Conservation (phyloP, 2,329 filamentous ascomycete genomes). For the Cercospora berteroae region DNA sequence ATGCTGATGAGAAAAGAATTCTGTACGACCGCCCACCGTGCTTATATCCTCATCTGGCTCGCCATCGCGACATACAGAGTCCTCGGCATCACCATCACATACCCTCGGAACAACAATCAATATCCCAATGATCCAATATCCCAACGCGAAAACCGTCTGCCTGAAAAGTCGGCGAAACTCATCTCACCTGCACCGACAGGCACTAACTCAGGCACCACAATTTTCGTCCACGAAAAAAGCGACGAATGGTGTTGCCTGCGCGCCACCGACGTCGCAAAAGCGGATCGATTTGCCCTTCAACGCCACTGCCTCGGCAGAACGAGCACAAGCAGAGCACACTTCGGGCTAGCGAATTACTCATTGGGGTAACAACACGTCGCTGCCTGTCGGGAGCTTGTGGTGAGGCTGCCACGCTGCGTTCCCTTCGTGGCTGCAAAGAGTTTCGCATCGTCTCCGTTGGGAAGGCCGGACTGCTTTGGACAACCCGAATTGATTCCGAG, state of each 20-base stretch:
- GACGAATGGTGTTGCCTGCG: constrained; percentile 10
- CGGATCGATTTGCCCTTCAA: background rate
- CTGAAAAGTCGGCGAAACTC: constrained; percentile 1
- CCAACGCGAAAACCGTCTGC: constrained; percentile 11
- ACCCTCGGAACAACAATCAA: background rate
- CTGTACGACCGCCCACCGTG: background rate
- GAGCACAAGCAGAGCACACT: background rate
- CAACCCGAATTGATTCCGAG: background rate
- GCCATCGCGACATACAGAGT: background rate
- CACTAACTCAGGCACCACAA: constrained; percentile 7
- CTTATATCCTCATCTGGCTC: background rate
- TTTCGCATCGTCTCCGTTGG: constrained; percentile 4
- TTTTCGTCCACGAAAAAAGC: constrained; percentile 9
- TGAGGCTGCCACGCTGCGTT: background rate
- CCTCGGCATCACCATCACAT: constrained; percentile 6
- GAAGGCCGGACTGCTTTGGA: background rate
- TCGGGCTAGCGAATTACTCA: constrained; percentile 2
- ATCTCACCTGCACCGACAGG: background rate
- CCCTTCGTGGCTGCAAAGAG: background rate
- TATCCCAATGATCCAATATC: background rate
- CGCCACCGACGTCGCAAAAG: constrained; percentile 9
- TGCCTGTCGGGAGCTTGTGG: background rate
- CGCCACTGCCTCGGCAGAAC: constrained; percentile 10
- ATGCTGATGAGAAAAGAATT: background rate
- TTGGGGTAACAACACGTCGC: background rate